These are phyloP conservation scores for Heritiera fomes DNA, from an alignment of 345 rosid genomes.

Conservation along the genomic window DNA sequence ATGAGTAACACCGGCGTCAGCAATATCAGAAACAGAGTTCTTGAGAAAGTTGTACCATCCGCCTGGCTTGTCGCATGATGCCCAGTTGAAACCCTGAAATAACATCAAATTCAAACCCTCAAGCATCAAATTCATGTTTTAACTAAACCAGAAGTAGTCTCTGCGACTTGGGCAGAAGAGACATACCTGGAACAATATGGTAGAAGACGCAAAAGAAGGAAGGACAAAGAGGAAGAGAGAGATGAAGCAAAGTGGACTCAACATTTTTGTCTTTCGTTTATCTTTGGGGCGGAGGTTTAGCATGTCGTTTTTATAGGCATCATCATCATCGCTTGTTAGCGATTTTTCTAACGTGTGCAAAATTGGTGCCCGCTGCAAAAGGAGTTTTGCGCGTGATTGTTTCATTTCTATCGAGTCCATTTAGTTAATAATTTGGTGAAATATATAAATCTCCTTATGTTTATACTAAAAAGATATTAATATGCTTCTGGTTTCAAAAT, in stretches of 20 bases:
- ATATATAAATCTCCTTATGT: no score
- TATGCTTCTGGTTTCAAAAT: no score
- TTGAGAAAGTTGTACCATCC: conserved; percentile 79
- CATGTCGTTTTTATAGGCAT: not conserved
- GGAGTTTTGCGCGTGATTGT: no score
- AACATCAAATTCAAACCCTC: conserved; percentile 7
- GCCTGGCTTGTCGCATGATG: conserved; percentile 59
- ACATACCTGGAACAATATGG: conserved; percentile 59
- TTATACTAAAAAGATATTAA: no score
- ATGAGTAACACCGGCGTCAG: conserved; percentile 69
- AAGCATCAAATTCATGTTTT: not conserved
- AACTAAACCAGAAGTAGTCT: not conserved
- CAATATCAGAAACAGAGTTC: conserved; percentile 54
- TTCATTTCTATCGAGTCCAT: no score
- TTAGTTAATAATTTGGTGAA: no score
- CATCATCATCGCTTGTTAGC: not conserved
- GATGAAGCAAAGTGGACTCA: conserved; percentile 30
- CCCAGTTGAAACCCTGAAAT: conserved; percentile 87
- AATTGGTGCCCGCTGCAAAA: no score
- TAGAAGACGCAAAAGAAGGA: conserved; percentile 40
- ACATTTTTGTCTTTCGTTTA: not conserved
- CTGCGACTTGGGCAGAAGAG: not conserved
- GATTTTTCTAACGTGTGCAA: not conserved
- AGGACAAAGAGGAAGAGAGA: conserved; percentile 35
- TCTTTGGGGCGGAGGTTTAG: not conserved